Evolutionary conservation across 805 yeast species (phyloP), one percentile per base, ranked within the genome.

Genomic region (Sugiyamaella marilandica): DNA sequence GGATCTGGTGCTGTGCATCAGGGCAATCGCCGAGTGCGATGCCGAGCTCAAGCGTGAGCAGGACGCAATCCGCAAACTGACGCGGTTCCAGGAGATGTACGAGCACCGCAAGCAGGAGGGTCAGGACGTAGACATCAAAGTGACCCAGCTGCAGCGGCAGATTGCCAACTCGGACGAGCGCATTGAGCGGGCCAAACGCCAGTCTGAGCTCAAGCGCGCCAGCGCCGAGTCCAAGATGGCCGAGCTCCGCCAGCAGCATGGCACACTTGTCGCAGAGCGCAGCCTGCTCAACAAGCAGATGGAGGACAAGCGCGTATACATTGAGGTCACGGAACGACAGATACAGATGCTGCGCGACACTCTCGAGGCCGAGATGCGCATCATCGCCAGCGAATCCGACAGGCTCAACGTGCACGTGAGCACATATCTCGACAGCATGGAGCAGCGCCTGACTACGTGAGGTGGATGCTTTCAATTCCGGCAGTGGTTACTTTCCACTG

Each of bases 381-480:
- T 73, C 35, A 73, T 83, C 8, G 79, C 78, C 52, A 64, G 72
- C 48, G 85, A 82, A 59, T 71, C 82, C 51, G 75, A 80, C 19
- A 71, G 75, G 54, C 71, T 85, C 52, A 79, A 79, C 53, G 71
- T 80, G 9, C 85, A 81, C 58, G 72, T 85, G 41, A 72, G 72
- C 54, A 65, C 74, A 51, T 85, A 85, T 59, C 61, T 81, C 49
- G 66, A 67, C 39, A 83, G 80, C 53, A 76, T 82, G 73, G 71
- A 72, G 36, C 75, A 72, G 58, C 32, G 62, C 41, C 14, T 49
- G 49, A 8, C 5, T 5, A 21, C 36, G 8, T 29, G 13, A 7
- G 10, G 7, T 5, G 18, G 7, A 3, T 3, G 18, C n/a, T 4
- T 14, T 5, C 19, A 13, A 13, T 16, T 13, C n/a, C n/a, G n/a